phyloP scores from a whole-genome alignment of 1,139 yeast species.

The Pichia sp. region DNA sequence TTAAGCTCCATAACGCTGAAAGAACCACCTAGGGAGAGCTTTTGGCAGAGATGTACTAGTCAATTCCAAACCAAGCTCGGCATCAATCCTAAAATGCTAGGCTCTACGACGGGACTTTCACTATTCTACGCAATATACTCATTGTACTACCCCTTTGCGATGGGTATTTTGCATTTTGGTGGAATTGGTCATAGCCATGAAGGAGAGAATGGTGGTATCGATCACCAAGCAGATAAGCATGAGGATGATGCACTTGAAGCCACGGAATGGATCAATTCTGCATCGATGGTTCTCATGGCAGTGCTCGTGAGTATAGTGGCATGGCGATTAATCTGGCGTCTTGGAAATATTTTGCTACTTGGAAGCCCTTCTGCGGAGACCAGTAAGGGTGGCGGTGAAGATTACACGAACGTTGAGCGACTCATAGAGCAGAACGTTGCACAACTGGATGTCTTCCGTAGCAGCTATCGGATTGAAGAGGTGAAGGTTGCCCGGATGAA shows the following conservation, averaged over 20 bases:
- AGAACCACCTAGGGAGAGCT: constrained; percentile 15
- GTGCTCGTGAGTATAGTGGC: constrained; percentile 44
- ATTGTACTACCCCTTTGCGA: constrained; percentile 23
- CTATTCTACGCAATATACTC: constrained; percentile 41
- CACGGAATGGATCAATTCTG: constrained; percentile 34
- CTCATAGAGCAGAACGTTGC: constrained; percentile 34
- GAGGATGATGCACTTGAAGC: constrained; percentile 5
- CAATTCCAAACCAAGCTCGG: constrained; percentile 17
- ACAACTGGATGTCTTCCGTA: constrained; percentile 42
- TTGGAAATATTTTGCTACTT: constrained; percentile 47
- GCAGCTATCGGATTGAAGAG: constrained; percentile 40
- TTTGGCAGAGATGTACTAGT: background rate
- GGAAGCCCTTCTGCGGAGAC: constrained; percentile 53
- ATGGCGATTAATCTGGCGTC: constrained; percentile 43
- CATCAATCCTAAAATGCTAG: constrained; percentile 40
- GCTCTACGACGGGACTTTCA: constrained; percentile 61
- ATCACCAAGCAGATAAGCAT: too few relatives aligned
- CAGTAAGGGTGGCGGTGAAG: background rate
- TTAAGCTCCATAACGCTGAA: constrained; percentile 25
- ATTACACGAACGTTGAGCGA: constrained; percentile 28
- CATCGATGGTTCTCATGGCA: constrained; percentile 46
- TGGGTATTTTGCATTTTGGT: too few relatives aligned
- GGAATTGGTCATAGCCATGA: too few relatives aligned
- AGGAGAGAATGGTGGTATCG: constrained; percentile 1
- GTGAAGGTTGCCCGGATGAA: constrained; percentile 56